Percentiles rank a stretch among this genome's conserved stretches.
Conservation (phyloP, 1,284 basidiomycete genomes). For the Cryptococcus sp. region DNA sequence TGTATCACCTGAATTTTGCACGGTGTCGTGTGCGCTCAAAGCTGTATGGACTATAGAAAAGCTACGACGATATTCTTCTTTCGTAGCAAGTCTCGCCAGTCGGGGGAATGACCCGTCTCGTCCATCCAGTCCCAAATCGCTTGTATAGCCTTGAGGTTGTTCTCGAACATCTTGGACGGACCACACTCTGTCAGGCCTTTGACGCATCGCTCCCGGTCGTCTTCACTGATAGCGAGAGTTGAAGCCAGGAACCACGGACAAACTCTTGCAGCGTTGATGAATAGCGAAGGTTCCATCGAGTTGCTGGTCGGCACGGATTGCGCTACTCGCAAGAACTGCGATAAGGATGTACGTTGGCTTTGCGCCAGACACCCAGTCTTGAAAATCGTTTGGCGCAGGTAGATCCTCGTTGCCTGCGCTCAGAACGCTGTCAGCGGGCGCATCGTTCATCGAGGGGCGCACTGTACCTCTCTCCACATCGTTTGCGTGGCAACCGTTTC, state of each 20-base stretch:
- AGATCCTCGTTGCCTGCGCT: neutral
- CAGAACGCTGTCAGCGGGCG: neutral
- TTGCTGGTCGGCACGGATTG: neutral
- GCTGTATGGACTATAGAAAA: too few species aligned
- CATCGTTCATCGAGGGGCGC: too few species aligned
- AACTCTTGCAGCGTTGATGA: neutral
- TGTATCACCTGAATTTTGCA: too few species aligned
- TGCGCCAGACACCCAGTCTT: neutral
- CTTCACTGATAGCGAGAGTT: neutral
- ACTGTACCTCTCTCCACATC: conserved; percentile 3
- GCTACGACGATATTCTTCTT: too few species aligned
- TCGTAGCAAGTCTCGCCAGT: neutral
- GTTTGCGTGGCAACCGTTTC: conserved; percentile 6
- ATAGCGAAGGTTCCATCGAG: neutral
- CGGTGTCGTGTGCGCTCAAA: too few species aligned
- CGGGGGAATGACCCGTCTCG: neutral
- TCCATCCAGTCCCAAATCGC: conserved; percentile 1
- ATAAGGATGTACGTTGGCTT: neutral
- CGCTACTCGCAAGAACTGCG: conserved; percentile 1
- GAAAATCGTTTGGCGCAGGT: neutral
- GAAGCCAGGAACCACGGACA: conserved; percentile 3
- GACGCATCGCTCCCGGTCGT: conserved; percentile 1
- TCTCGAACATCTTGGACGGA: neutral
- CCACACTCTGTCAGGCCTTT: conserved; percentile 1
- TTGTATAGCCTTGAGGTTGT: neutral